Evolutionary conservation across 2,329 filamentous ascomycete genomes (phyloP), one percentile per base, ranked within the genome.

Genomic region (Penicillium sp.): DNA sequence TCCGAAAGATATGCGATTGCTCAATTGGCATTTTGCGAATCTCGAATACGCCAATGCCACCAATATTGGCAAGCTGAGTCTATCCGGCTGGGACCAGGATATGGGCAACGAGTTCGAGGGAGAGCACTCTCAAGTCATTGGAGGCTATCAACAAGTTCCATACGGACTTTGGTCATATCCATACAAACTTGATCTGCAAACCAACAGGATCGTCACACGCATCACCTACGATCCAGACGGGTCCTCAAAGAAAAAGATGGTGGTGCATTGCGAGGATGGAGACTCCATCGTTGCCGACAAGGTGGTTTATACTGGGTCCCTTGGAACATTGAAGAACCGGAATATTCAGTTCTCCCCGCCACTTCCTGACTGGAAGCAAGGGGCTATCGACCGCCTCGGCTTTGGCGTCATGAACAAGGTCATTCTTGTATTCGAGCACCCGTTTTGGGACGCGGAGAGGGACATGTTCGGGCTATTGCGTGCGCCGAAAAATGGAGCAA

Each of bases 21-120:
- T 98, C 71, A 99, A 97, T 73, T 99, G 95, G 95, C 96, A 99
- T 77, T 91, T 97, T 75, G 96, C 96, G 67, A 99, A 99, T 73
- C 84, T 99, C 15, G 95, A 99, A 77, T 99, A 99, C 74, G 96
- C 94, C 65, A 99, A 98, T 75, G 95, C 95, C 2, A 91, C 89
- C 2, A 96, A 93, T 67, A 88, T 97, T 58, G 89, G 91, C 67
- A 90, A 91, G 65, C 85, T 99, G 19, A 98, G 94, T 75, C 86
- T 99, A 15, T 88, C 90, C 7, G 90, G 93, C 0, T 98, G 96
- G 92, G 96, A 99, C 76, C 93, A 99, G 71, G 96, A 99, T 73
- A 93, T 93, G 54, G 95, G 95, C 0, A 97, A 99, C 70, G 95
- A 99, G 74, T 99, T 96, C 81, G 93, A 97, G 75, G 95, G 95